phyloP scores from a whole-genome alignment of 2,329 filamentous ascomycete genomes.

The Thielaviopsis punctulata region DNA sequence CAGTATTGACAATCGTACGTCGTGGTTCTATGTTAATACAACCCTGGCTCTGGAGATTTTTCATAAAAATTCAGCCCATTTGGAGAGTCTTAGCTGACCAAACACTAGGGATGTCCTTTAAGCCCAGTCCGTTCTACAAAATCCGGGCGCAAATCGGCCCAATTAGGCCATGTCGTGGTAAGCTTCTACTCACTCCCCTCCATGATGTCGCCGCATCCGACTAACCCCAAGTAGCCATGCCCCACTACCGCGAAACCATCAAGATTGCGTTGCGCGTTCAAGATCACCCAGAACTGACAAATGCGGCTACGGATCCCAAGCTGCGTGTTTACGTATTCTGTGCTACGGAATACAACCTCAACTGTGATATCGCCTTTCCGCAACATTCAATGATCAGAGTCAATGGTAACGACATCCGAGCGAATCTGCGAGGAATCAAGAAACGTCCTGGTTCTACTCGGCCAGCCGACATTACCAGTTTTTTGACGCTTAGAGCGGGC shows the following conservation, averaged over 20 bases:
- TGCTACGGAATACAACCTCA: constrained; percentile 42
- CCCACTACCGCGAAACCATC: constrained; percentile 32
- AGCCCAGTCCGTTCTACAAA: constrained; percentile 72
- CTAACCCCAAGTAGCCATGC: constrained; percentile 32
- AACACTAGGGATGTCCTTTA: constrained; percentile 22
- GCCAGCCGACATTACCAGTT: constrained; percentile 75
- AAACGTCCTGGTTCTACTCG: constrained; percentile 91
- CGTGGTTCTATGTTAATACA: not conserved
- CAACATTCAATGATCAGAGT: constrained; percentile 85
- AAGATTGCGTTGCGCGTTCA: constrained; percentile 29
- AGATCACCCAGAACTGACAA: constrained; percentile 33
- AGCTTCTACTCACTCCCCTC: constrained; percentile 17
- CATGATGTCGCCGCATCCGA: not conserved
- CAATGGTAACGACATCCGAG: constrained; percentile 73
- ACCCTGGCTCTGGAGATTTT: not conserved
- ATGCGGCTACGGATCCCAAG: constrained; percentile 41
- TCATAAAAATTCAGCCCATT: not conserved
- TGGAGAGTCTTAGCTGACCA: not conserved
- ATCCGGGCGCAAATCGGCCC: constrained; percentile 47
- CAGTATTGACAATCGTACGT: not conserved
- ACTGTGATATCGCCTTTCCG: constrained; percentile 73
- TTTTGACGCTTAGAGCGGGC: constrained; percentile 49
- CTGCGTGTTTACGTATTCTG: constrained; percentile 73
- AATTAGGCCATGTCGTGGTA: constrained; percentile 56
- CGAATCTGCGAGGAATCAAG: constrained; percentile 87